A percentile compares a stretch with the other conserved stretches of the same genome.
phyloP scores from a whole-genome alignment of 1,284 basidiomycete species.

The Veloporphyrellus conicus region DNA sequence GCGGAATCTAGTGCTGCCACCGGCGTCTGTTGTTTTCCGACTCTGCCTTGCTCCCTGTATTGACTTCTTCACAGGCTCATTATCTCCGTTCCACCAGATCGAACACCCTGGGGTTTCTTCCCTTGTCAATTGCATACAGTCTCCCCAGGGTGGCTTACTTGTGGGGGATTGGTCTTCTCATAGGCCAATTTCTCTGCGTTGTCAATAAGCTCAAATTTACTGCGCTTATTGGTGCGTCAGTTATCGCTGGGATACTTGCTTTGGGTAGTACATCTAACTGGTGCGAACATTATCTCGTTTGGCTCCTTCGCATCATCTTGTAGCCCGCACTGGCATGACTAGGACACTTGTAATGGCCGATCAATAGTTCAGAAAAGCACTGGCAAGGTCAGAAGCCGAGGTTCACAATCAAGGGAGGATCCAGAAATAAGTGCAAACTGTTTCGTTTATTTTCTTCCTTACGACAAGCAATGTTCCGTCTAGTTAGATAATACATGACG shows the following conservation, averaged over 20 bases:
- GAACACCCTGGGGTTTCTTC: slow-evolving; percentile 21
- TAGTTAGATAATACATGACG: too few species aligned
- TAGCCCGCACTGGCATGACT: slow-evolving; percentile 7
- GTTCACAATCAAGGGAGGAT: too few species aligned
- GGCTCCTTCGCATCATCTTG: slow-evolving; percentile 4
- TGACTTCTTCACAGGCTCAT: slow-evolving; percentile 19
- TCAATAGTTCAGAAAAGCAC: slow-evolving; percentile 18
- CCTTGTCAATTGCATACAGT: slow-evolving; percentile 27
- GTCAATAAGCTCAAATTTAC: slow-evolving; percentile 10
- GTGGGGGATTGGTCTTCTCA: slow-evolving; percentile 26
- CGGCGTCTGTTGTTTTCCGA: slow-evolving; percentile 21
- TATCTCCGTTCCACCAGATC: slow-evolving; percentile 26
- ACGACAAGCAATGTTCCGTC: too few species aligned
- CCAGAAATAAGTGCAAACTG: too few species aligned
- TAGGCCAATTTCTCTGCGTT: slow-evolving; percentile 20
- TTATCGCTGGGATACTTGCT: slow-evolving; percentile 20
- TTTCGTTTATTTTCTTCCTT: too few species aligned
- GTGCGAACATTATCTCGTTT: slow-evolving; percentile 3
- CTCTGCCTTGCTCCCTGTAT: not conserved
- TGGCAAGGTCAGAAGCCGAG: too few species aligned
- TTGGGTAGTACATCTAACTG: slow-evolving; percentile 20
- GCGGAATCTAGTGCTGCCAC: slow-evolving; percentile 20
- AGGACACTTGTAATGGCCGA: not conserved
- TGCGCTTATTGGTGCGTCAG: slow-evolving; percentile 10
- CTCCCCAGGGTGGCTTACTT: slow-evolving; percentile 28